phyloP scores from a whole-genome alignment of 2,329 filamentous ascomycete species.

The Sclerotinia borealis region DNA sequence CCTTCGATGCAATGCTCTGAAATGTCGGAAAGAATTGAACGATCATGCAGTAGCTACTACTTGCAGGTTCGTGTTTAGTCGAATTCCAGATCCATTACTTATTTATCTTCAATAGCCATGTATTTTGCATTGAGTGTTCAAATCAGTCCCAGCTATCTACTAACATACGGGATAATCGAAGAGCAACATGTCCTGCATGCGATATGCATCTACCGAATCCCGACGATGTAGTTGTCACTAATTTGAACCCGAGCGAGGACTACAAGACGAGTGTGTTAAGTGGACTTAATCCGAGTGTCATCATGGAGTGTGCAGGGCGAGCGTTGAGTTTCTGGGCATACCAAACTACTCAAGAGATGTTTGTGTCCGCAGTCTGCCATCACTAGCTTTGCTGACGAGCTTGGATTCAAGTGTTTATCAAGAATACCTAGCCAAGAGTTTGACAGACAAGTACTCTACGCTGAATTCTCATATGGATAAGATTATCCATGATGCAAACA shows the following conservation, averaged over 20 bases:
- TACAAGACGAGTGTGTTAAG: slow-evolving; percentile 85
- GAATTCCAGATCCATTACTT: slow-evolving; percentile 3
- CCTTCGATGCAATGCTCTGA: slow-evolving; percentile 73
- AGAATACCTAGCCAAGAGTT: slow-evolving; percentile 62
- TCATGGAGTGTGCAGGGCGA: slow-evolving; percentile 81
- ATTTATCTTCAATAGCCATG: slow-evolving; percentile 52
- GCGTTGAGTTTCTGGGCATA: slow-evolving; percentile 83
- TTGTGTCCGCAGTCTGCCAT: slow-evolving; percentile 23
- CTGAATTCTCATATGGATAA: slow-evolving; percentile 65
- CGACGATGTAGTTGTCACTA: slow-evolving; percentile 67
- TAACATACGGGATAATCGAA: slow-evolving; percentile 42
- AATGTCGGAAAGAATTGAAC: slow-evolving; percentile 63
- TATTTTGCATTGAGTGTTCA: slow-evolving; percentile 76
- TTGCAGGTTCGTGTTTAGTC: slow-evolving; percentile 59
- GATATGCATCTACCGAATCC: slow-evolving; percentile 58
- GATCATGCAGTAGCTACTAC: slow-evolving; percentile 78
- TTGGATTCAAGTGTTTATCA: slow-evolving; percentile 67
- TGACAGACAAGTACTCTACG: slow-evolving; percentile 64
- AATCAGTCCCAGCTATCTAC: slow-evolving; percentile 53
- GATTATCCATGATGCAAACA: slow-evolving; percentile 67
- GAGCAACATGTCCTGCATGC: slow-evolving; percentile 68
- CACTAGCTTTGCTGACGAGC: slow-evolving; percentile 25
- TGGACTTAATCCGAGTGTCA: slow-evolving; percentile 70
- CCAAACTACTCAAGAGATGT: slow-evolving; percentile 81
- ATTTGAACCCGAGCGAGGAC: slow-evolving; percentile 75